Conservation (phyloP, 768 basidiomycete species). For the Cyathus striatus region DNA sequence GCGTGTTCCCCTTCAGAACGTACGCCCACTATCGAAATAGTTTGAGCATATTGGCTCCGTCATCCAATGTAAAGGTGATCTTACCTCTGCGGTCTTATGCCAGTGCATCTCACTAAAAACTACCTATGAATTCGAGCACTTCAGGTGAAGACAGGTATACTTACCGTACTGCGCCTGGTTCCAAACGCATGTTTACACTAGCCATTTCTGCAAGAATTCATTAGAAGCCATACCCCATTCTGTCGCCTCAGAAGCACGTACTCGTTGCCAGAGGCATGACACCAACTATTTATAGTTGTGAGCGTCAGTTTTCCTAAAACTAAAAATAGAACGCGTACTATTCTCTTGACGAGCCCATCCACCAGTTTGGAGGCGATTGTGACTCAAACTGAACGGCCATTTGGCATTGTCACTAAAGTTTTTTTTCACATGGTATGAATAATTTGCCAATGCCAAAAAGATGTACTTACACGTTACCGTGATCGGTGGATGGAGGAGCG, state of each 20-base stretch:
- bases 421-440: not conserved
- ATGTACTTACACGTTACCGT: conserved; percentile 35
- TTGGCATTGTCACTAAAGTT: conserved; percentile 36
- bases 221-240: not conserved
- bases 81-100: conserved; percentile 46
- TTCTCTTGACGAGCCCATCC: conserved; percentile 68
- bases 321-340: conserved; percentile 21
- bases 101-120: conserved; percentile 45
- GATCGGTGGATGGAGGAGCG: conserved; percentile 60
- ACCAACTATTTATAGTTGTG: conserved; percentile 24
- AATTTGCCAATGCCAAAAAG: not conserved
- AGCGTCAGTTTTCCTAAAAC: too few relatives aligned
- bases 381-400: conserved; percentile 61
- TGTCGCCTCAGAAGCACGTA: conserved; percentile 6
- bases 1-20: conserved; percentile 42
- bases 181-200: conserved; percentile 51
- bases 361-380: conserved; percentile 54
- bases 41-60: not conserved
- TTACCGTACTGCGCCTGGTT: conserved; percentile 45
- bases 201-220: conserved; percentile 11
- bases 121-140: too few relatives aligned
- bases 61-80: not conserved
- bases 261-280: conserved; percentile 43
- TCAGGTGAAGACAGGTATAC: conserved; percentile 6
- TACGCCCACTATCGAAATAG: conserved; percentile 41